A percentile compares a stretch with the other conserved stretches of the same genome.
These are phyloP conservation scores for Colletotrichum tamarilloi DNA, from an alignment of 2,329 filamentous ascomycete genomes.

Conservation along the genomic window DNA sequence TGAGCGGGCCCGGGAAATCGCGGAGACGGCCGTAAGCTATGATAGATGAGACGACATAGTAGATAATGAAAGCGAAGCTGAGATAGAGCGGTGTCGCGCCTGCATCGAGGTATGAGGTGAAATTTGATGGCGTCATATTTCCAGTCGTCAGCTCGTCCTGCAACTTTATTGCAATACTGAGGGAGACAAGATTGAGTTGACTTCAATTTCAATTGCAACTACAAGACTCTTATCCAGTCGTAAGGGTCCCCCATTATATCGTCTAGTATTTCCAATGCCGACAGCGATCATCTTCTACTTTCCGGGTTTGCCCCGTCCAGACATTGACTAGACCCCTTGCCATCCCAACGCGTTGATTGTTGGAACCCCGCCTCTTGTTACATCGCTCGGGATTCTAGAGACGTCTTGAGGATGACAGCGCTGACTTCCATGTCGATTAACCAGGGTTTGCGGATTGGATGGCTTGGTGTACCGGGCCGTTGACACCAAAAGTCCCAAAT, in stretches of 20 bases:
- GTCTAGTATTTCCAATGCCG: neutral
- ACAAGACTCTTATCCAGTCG: neutral
- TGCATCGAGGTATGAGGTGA: neutral
- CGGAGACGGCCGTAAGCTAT: constrained; percentile 42
- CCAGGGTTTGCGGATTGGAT: neutral
- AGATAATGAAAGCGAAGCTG: constrained; percentile 23
- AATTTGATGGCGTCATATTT: constrained; percentile 11
- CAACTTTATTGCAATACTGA: neutral
- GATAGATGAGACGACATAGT: constrained; percentile 37
- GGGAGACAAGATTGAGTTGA: neutral
- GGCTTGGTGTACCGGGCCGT: neutral
- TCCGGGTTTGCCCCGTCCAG: neutral
- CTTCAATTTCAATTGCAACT: neutral
- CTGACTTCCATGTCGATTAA: neutral
- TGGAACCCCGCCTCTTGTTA: neutral
- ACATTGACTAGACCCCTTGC: neutral
- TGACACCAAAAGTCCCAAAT: neutral
- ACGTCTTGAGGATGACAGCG: neutral
- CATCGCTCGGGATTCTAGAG: neutral
- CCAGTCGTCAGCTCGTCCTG: neutral
- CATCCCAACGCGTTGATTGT: neutral
- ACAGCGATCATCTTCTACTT: neutral
- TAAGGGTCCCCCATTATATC: neutral
- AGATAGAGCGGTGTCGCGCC: constrained; percentile 3
- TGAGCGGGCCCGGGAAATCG: constrained; percentile 17